A percentile compares a stretch with the other conserved stretches of the same genome.
Conservation (phyloP, 148 eudicot genomes). For the Limonium bicolor region DNA sequence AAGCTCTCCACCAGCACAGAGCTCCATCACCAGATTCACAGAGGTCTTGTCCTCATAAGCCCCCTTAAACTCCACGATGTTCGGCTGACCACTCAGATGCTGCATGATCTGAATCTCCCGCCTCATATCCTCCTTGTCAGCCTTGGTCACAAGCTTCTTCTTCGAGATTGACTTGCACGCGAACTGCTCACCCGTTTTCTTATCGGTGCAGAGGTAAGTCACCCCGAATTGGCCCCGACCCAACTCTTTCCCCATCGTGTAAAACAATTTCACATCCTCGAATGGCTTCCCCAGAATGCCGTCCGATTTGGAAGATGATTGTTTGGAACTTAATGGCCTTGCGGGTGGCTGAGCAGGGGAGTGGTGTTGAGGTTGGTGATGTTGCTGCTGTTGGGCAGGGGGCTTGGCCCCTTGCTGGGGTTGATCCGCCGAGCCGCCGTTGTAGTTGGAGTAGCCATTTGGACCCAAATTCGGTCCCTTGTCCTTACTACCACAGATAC, state of each 20-base stretch:
- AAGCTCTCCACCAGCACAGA: slow-evolving; percentile 78
- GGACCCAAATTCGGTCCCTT: too few species aligned
- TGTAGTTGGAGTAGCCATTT: too few species aligned
- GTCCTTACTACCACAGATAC: too few species aligned
- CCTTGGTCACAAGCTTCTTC: slow-evolving; percentile 50
- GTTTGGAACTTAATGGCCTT: too few species aligned
- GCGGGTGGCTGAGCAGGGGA: too few species aligned
- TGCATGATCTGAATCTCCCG: slow-evolving; percentile 85
- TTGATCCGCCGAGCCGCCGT: too few species aligned
- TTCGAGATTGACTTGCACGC: slow-evolving; percentile 79
- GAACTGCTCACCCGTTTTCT: slow-evolving; percentile 25
- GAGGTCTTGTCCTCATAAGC: slow-evolving; percentile 61
- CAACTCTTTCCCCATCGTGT: slow-evolving; percentile 49
- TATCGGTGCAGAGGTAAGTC: slow-evolving; percentile 39
- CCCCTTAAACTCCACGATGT: slow-evolving; percentile 73
- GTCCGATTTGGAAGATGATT: slow-evolving; percentile 22
- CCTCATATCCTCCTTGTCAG: slow-evolving; percentile 71
- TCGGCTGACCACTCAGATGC: slow-evolving; percentile 76
- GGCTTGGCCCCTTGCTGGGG: too few species aligned
- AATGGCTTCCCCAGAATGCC: slow-evolving; percentile 66
- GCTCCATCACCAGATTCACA: slow-evolving; percentile 77
- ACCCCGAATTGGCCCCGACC: slow-evolving; percentile 87
- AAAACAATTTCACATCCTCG: slow-evolving; percentile 47
- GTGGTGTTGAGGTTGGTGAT: too few species aligned
- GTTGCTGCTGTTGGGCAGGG: too few species aligned